These are phyloP conservation scores for Cubamyces sp. DNA, from an alignment of 768 basidiomycete genomes.

Conservation along the genomic window DNA sequence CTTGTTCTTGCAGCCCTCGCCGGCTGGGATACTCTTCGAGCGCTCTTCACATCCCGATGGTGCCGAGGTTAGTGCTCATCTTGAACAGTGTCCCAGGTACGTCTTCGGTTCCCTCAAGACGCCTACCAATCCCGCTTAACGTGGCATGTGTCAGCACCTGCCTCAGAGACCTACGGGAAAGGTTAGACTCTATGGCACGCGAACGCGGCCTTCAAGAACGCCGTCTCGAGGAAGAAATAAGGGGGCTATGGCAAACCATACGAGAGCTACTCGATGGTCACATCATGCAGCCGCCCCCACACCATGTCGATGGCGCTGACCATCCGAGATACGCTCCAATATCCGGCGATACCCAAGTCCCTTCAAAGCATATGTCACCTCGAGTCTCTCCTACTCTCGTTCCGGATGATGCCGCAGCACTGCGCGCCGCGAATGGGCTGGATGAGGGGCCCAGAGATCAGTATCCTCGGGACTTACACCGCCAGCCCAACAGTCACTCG, in stretches of 20 bases:
- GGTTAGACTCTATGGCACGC: background rate
- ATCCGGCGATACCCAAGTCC: background rate
- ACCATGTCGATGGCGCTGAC: background rate
- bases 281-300: background rate
- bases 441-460: background rate
- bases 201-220: constrained; percentile 10
- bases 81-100: constrained; percentile 7
- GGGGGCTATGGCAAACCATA: background rate
- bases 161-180: constrained; percentile 15
- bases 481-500: background rate
- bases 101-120: background rate
- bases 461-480: background rate
- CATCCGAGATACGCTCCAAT: background rate
- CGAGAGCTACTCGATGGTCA: background rate
- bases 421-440: background rate
- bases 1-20: no score
- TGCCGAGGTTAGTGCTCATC: background rate
- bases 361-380: constrained; percentile 6
- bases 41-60: no score
- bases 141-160: background rate
- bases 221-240: constrained; percentile 18
- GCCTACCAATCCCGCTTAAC: background rate
- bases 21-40: no score
- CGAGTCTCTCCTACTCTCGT: constrained; percentile 4
- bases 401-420: background rate